These are phyloP conservation scores for Ustulina deusta DNA, from an alignment of 2,329 filamentous ascomycete species.

Conservation along the genomic window DNA sequence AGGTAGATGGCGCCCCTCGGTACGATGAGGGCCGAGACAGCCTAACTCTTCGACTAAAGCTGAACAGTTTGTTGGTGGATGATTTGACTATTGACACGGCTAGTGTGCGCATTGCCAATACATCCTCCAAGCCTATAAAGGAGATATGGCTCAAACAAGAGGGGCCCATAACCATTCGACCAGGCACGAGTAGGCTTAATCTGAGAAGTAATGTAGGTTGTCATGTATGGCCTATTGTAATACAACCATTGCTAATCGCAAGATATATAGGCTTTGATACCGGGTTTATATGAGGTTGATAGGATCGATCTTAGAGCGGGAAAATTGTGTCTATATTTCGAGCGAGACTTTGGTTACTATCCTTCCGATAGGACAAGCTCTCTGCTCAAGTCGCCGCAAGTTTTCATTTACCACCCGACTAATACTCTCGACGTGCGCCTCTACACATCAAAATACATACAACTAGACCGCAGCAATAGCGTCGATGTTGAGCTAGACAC, in stretches of 20 bases:
- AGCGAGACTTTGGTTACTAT: constrained; percentile 68
- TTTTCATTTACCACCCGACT: constrained; percentile 79
- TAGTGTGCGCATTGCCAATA: constrained; percentile 71
- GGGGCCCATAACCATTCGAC: constrained; percentile 61
- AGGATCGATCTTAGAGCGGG: constrained; percentile 73
- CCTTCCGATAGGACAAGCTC: constrained; percentile 59
- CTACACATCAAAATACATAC: constrained; percentile 74
- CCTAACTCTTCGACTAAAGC: constrained; percentile 75
- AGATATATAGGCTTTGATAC: constrained; percentile 68
- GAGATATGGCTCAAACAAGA: constrained; percentile 75
- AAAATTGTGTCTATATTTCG: constrained; percentile 74
- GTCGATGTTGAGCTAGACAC: constrained; percentile 79
- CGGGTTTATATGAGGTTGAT: constrained; percentile 81
- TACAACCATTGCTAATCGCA: constrained; percentile 52
- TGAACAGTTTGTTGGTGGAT: constrained; percentile 80
- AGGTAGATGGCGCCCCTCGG: constrained; percentile 74
- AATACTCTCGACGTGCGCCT: constrained; percentile 77
- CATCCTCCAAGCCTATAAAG: constrained; percentile 66
- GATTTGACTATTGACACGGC: constrained; percentile 74
- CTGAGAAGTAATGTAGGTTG: constrained; percentile 60
- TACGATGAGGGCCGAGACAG: constrained; percentile 80
- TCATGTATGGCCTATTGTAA: not conserved
- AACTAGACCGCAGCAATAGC: constrained; percentile 82
- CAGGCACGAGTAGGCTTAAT: constrained; percentile 63
- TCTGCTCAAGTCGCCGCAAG: constrained; percentile 69